Conservation (phyloP, 2,329 filamentous ascomycete genomes). For the Biscogniauxia sp. region DNA sequence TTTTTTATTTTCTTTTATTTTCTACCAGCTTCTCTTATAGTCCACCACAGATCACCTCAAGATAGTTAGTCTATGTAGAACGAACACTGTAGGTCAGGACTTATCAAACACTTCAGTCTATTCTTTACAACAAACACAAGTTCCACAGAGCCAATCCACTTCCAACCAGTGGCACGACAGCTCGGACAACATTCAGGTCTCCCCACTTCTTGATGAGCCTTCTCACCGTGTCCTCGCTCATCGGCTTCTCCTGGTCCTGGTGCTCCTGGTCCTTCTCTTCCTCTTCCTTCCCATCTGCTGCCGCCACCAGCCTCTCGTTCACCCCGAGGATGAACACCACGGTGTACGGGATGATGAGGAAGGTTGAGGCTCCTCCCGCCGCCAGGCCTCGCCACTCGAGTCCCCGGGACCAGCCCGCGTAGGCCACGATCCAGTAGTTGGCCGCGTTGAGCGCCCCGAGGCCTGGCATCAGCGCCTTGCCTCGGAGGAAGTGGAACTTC, state of each 20-base stretch:
- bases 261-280: constrained; percentile 16
- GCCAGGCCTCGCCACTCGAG: constrained; percentile 26
- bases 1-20: not conserved
- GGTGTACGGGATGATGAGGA: constrained; percentile 24
- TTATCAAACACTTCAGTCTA: not conserved
- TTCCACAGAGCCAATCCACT: constrained; percentile 31
- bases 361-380: constrained; percentile 18
- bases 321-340: constrained; percentile 17
- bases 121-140: constrained; percentile 15
- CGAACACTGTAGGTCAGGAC: not conserved
- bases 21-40: not conserved
- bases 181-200: constrained; percentile 25
- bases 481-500: constrained; percentile 19
- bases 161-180: constrained; percentile 27
- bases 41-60: not conserved
- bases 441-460: constrained; percentile 15
- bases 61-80: too few relatives aligned
- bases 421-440: constrained; percentile 20
- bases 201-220: constrained; percentile 29
- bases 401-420: constrained; percentile 13
- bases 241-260: constrained; percentile 17
- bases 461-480: constrained; percentile 16
- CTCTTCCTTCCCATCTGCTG: constrained; percentile 11
- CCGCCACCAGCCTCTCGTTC: constrained; percentile 18
- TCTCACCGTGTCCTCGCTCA: constrained; percentile 25